These are phyloP conservation scores for Corynascus novoguineensis DNA, from an alignment of 495 filamentous ascomycete species.

Conservation along the genomic window DNA sequence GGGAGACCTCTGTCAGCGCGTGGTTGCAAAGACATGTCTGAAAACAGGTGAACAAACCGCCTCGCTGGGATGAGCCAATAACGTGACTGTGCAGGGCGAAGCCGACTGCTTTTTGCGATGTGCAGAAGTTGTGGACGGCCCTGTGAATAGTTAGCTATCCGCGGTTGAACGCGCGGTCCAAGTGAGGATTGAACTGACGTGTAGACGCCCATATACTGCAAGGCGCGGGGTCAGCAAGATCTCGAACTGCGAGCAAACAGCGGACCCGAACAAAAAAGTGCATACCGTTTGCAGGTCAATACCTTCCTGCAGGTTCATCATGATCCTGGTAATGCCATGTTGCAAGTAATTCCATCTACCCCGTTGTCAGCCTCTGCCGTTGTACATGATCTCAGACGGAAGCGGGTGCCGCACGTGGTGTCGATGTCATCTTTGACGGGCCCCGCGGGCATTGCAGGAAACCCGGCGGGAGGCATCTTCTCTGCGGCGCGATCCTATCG, in stretches of 20 bases:
- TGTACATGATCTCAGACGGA: not conserved
- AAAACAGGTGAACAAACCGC: constrained; percentile 53
- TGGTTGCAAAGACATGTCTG: not conserved
- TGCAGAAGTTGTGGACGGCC: constrained; percentile 98
- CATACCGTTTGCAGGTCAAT: constrained; percentile 86
- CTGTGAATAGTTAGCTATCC: constrained; percentile 41
- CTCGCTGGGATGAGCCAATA: constrained; percentile 57
- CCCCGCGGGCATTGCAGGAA: constrained; percentile 38
- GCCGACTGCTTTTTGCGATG: constrained; percentile 83
- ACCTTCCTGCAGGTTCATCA: constrained; percentile 83
- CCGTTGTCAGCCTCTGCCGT: constrained; percentile 19
- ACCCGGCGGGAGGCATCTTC: constrained; percentile 26
- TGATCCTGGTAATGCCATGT: constrained; percentile 80
- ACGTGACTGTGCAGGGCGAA: constrained; percentile 28
- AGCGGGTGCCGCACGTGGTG: constrained; percentile 58
- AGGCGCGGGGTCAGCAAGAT: constrained; percentile 10
- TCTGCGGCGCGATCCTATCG: not conserved
- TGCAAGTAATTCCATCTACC: constrained; percentile 84
- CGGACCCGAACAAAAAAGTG: constrained; percentile 13
- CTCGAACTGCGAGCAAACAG: not conserved
- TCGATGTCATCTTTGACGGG: constrained; percentile 79
- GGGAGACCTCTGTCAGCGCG: constrained; percentile 20
- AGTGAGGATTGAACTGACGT: constrained; percentile 53
- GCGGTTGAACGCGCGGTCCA: not conserved
- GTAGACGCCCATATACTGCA: constrained; percentile 90